Percentiles rank a stretch among this genome's conserved stretches.
These are phyloP conservation scores for Melaleuca alternifolia DNA, from an alignment of 345 rosid genomes.

Conservation along the genomic window DNA sequence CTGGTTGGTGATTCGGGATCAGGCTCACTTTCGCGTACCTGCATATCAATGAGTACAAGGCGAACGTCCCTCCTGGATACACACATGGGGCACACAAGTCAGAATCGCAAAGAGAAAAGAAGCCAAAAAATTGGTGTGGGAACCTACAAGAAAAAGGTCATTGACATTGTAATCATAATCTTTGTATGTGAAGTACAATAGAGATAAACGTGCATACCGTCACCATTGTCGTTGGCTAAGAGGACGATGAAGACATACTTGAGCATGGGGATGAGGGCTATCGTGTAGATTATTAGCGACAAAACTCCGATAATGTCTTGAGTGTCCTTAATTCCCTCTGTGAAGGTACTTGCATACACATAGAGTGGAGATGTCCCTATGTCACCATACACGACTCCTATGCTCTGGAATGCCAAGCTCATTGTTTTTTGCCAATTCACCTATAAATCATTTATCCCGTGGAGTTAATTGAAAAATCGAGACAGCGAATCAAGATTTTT, in stretches of 20 bases:
- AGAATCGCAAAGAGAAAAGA: not conserved
- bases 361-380: constrained; percentile 3
- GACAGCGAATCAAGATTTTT: not conserved
- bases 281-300: not conserved
- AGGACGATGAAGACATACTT: constrained; percentile 1
- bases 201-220: constrained; percentile 16
- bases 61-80: constrained; percentile 4
- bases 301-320: not conserved
- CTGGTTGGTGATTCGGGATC: not conserved
- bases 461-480: not conserved
- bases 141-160: not conserved
- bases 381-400: constrained; percentile 1
- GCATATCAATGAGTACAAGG: not conserved
- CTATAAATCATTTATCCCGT: not conserved
- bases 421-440: constrained; percentile 30
- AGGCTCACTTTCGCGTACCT: not conserved
- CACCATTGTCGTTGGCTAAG: constrained; percentile 1
- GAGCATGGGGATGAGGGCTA: not conserved
- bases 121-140: not conserved
- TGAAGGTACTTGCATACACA: not conserved
- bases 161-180: not conserved
- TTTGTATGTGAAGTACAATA: not conserved
- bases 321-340: not conserved
- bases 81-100: not conserved
- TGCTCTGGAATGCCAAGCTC: not conserved